Evolutionary conservation across 495 filamentous ascomycete genomes (phyloP).

Genomic region (Penicillium ochrochloron): DNA sequence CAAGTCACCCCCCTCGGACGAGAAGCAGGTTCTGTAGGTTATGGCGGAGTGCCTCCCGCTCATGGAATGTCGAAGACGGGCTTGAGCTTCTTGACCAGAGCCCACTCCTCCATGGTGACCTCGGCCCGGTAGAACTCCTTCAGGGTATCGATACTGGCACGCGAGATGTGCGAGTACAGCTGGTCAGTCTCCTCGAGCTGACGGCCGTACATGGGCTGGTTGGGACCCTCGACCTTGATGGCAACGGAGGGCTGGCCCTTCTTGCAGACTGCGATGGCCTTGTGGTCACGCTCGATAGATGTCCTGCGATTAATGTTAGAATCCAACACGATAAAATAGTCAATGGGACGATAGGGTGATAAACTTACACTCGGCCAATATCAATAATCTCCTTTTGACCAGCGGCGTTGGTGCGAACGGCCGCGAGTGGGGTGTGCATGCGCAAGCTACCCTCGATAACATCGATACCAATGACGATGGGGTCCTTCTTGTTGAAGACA

Average conservation of each 20-base stretch:
- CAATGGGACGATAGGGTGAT: not conserved
- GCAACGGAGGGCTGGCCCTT: constrained; percentile 96
- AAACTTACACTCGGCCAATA: constrained; percentile 92
- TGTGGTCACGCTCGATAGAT: constrained; percentile 97
- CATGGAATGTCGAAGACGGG: constrained; percentile 87
- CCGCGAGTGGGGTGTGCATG: constrained; percentile 85
- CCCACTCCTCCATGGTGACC: constrained; percentile 93
- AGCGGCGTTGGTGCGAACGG: constrained; percentile 76
- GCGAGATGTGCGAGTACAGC: constrained; percentile 85
- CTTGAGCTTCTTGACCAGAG: constrained; percentile 90
- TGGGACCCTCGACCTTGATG: constrained; percentile 94
- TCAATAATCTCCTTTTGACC: constrained; percentile 79
- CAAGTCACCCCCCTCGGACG: not conserved
- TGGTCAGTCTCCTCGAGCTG: constrained; percentile 93
- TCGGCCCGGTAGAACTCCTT: constrained; percentile 95
- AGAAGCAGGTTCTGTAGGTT: constrained; percentile 4
- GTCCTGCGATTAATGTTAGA: constrained; percentile 55
- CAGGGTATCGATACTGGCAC: constrained; percentile 87
- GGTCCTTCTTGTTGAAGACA: constrained; percentile 97
- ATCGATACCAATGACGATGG: constrained; percentile 95
- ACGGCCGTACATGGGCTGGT: constrained; percentile 94
- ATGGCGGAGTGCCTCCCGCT: constrained; percentile 17
- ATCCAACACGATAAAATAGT: not conserved
- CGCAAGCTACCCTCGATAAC: constrained; percentile 86
- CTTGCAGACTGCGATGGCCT: constrained; percentile 87